Percentiles rank a stretch among this genome's conserved stretches.
phyloP scores from a whole-genome alignment of 257 asterid genomes.

The Petunia secreta region DNA sequence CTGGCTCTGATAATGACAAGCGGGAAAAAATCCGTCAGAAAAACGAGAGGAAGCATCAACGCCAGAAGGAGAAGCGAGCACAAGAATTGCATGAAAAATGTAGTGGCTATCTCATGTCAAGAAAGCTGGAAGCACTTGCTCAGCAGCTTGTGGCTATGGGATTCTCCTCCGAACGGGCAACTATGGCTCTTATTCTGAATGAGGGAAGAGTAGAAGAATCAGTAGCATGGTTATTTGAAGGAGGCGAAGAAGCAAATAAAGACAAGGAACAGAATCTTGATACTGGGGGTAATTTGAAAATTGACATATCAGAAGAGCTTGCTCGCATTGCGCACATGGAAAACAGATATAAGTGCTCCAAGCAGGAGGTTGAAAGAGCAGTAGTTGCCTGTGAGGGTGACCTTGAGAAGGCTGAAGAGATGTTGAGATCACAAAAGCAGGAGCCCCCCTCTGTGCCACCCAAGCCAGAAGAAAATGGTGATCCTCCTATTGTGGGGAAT shows the following conservation, averaged over 20 bases:
- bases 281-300: conserved; percentile 71
- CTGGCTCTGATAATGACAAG: conserved; percentile 74
- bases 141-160: conserved; percentile 97
- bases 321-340: conserved; percentile 73
- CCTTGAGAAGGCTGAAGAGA: conserved; percentile 83
- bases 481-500: conserved; percentile 51
- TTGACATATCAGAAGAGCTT: conserved; percentile 91
- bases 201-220: conserved; percentile 96
- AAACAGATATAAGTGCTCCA: conserved; percentile 65
- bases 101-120: conserved; percentile 77
- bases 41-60: conserved; percentile 82
- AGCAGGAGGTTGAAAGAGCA: conserved; percentile 92
- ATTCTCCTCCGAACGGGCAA: conserved; percentile 86
- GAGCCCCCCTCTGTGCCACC: conserved; percentile 55
- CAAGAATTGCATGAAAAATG: conserved; percentile 79
- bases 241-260: conserved; percentile 58
- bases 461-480: conserved; percentile 68
- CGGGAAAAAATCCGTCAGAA: conserved; percentile 79
- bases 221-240: conserved; percentile 81
- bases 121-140: conserved; percentile 77
- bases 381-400: conserved; percentile 88
- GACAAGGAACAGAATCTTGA: conserved; percentile 54
- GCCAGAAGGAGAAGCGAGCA: conserved; percentile 84
- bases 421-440: conserved; percentile 69
- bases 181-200: conserved; percentile 89